Percentiles rank a stretch among this genome's conserved stretches.
Evolutionary conservation across 164 flowering plant species (phyloP).

Genomic region (Cinnamomum chago): DNA sequence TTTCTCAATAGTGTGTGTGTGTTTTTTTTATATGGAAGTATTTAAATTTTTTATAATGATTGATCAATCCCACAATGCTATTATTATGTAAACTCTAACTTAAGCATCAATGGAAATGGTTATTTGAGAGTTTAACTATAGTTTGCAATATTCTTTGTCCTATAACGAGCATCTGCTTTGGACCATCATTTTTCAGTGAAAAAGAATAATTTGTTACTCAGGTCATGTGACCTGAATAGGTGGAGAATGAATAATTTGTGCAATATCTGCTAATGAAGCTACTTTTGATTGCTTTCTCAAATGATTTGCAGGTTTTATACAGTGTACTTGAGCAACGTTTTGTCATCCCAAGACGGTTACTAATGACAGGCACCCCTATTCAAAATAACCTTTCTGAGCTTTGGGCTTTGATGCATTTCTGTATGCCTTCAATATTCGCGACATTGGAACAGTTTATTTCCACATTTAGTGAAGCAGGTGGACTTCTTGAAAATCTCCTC

Average conservation of each 20-base stretch:
- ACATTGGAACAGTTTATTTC: constrained; percentile 65
- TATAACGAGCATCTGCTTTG: too few species aligned
- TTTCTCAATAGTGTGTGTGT: neutral
- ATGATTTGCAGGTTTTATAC: constrained; percentile 65
- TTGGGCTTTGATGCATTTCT: constrained; percentile 96
- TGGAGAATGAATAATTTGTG: neutral
- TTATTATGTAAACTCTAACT: neutral
- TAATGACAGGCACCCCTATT: constrained; percentile 97
- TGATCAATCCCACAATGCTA: neutral
- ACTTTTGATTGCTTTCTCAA: neutral
- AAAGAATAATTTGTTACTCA: neutral
- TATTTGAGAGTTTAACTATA: too few species aligned
- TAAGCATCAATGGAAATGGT: neutral
- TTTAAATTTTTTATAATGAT: too few species aligned
- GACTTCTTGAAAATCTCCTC: constrained; percentile 43
- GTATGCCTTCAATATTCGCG: constrained; percentile 86
- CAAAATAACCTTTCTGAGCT: constrained; percentile 93
- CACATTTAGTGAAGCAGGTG: constrained; percentile 65
- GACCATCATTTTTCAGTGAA: neutral
- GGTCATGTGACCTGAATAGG: neutral
- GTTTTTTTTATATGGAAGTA: neutral
- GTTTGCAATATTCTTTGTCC: too few species aligned
- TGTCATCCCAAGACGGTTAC: constrained; percentile 75
- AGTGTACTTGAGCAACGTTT: constrained; percentile 59
- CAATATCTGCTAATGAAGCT: neutral